phyloP scores from a whole-genome alignment of 2,329 filamentous ascomycete species.

The Furcasterigmium furcatum region DNA sequence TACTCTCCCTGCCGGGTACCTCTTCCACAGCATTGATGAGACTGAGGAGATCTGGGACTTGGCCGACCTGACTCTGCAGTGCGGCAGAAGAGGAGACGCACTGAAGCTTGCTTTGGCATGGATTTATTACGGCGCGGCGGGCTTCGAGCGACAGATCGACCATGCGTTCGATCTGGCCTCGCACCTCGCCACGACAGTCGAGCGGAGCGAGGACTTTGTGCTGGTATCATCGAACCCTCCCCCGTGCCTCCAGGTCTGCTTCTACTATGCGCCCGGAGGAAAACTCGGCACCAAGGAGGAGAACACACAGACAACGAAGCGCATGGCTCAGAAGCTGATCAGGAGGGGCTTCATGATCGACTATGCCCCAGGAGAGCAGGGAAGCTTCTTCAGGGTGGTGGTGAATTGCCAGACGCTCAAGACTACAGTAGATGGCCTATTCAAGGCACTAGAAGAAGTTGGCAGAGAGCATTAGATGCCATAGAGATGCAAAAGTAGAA shows the following conservation, averaged over 20 bases:
- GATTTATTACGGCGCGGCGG: constrained; percentile 79
- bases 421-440: constrained; percentile 49
- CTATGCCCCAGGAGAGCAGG: constrained; percentile 53
- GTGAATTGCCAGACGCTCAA: constrained; percentile 53
- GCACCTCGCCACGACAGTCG: constrained; percentile 62
- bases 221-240: constrained; percentile 75
- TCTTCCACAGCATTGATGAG: constrained; percentile 63
- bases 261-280: constrained; percentile 72
- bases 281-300: constrained; percentile 35
- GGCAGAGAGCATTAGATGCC: constrained; percentile 22
- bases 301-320: constrained; percentile 47
- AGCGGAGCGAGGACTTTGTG: constrained; percentile 55
- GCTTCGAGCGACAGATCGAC: constrained; percentile 70
- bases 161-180: constrained; percentile 69
- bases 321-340: constrained; percentile 45
- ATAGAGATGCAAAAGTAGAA: background rate
- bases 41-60: constrained; percentile 75
- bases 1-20: constrained; percentile 81
- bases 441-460: constrained; percentile 49
- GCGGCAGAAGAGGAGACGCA: constrained; percentile 79
- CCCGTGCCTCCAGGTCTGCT: constrained; percentile 91
- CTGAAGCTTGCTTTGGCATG: constrained; percentile 86
- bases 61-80: constrained; percentile 90
- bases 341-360: constrained; percentile 57
- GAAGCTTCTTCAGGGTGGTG: constrained; percentile 58